These are phyloP conservation scores for Coniochaeta sp. DNA, from an alignment of 2,329 filamentous ascomycete genomes.

Conservation along the genomic window DNA sequence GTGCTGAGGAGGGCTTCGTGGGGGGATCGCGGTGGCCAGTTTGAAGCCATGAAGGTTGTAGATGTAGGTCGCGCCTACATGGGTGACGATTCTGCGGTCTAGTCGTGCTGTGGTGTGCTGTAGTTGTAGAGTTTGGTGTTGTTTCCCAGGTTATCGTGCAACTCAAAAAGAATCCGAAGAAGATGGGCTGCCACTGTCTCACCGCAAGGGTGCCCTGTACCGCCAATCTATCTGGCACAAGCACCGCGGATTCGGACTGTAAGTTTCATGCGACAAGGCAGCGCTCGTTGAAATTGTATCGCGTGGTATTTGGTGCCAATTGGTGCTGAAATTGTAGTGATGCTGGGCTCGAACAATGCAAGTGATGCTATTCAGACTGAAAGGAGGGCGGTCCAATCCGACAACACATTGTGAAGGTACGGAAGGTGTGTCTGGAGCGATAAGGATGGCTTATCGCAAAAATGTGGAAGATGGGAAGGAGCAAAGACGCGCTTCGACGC, in stretches of 20 bases:
- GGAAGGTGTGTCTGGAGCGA: constrained; percentile 1
- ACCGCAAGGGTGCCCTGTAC: constrained; percentile 12
- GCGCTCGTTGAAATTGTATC: too few species aligned
- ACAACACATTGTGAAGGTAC: neutral
- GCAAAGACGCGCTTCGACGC: neutral
- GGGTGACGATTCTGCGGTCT: neutral
- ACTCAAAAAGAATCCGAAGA: neutral
- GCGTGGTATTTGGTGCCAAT: too few species aligned
- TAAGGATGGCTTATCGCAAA: neutral
- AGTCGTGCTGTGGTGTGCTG: neutral
- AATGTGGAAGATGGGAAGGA: neutral
- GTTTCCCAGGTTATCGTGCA: constrained; percentile 6
- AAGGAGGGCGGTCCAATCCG: neutral
- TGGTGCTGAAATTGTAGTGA: too few species aligned
- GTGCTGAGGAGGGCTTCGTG: constrained; percentile 59
- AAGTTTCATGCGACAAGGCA: too few species aligned
- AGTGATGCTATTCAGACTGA: neutral
- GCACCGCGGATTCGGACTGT: constrained; percentile 11
- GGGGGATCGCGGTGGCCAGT: constrained; percentile 63
- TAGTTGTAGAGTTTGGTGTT: neutral
- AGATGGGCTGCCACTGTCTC: neutral
- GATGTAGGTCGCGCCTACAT: neutral
- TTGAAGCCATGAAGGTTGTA: constrained; percentile 30
- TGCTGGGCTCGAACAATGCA: neutral
- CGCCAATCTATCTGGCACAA: constrained; percentile 21